Percentiles rank a stretch among this genome's conserved stretches.
These are phyloP conservation scores for Acanthamoeba polyphaga DNA, from an alignment of 208 protist genomes.

Conservation along the genomic window DNA sequence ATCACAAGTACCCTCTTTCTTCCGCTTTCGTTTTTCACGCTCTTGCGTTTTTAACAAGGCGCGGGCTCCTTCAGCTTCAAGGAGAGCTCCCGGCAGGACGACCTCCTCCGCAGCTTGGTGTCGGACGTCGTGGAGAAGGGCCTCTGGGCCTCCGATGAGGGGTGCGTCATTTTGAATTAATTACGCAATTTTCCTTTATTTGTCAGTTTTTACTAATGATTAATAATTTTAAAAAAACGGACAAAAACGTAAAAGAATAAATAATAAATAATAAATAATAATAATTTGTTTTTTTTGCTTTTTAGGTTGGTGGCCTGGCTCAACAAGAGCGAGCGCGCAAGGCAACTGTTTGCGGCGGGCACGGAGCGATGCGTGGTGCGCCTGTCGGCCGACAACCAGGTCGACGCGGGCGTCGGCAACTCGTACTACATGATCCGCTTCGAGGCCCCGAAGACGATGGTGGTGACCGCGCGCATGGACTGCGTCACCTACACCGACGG, in stretches of 20 bases:
- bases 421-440: not conserved
- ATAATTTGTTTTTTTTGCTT: not conserved
- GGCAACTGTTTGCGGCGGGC: not conserved
- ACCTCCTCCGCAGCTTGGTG: not conserved
- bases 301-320: conserved; percentile 36
- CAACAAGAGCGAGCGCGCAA: conserved; percentile 2
- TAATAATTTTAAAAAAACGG: too few relatives aligned
- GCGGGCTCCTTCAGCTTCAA: not conserved
- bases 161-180: not conserved
- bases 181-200: not conserved
- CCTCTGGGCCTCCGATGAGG: not conserved
- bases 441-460: not conserved
- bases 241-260: not conserved
- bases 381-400: conserved; percentile 1
- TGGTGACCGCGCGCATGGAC: conserved; percentile 35
- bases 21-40: not conserved
- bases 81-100: not conserved
- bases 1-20: not conserved
- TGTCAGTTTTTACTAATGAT: too few relatives aligned
- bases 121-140: conserved; percentile 6
- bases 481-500: not conserved
- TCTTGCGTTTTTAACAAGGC: not conserved
- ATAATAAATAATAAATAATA: not conserved
- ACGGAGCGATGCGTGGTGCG: not conserved
- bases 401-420: not conserved